Evolutionary conservation across 1,139 yeast species (phyloP), one percentile per base, ranked within the genome.

Genomic region (Yamadazyma oceani): DNA sequence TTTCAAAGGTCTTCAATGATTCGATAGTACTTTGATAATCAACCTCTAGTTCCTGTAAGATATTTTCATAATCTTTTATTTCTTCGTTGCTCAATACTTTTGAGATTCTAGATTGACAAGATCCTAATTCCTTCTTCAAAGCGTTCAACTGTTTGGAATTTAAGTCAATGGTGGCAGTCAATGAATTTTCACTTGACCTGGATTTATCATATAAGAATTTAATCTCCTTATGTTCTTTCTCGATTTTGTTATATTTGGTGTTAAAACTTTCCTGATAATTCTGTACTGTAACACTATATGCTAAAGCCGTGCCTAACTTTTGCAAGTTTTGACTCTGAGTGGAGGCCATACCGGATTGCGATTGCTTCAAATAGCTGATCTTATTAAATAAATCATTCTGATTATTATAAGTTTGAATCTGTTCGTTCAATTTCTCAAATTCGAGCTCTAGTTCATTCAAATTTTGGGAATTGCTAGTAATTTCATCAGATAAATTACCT

Each of bases 1-100:
- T 83, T 38, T 80, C 81, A 23, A 75, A 75, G 44, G 85, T 77
- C 49, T 83, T 84, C 21, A 77, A 57, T 39, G 82, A 80, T 46
- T 81, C 84, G 26, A 78, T 60, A 0, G 85, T 78, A 17, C 71
- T 72, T 36, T 74, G 70, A 46, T 77, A 78, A 36, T 82, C 83
- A 12, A 69, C 73, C 50, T 85, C 89, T 17, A 82, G 66, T 16
- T 78, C 82, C n/a, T 58, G 56, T 4, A 83, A 49, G 3, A 75
- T 62, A 0, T 60, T 61, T 29, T 73, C 77, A 49, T 75, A 84
- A 0, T 69, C 70, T 1, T 64, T 68, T n/a, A 80, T 64, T 19
- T 72, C 72, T 23, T 72, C 70, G 42, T 70, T 78, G 11, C 70
- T 56, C 1, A 70, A 51, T 2, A 58, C 63, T 17, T 48, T 43